Evolutionary conservation across 768 basidiomycete species (phyloP), one percentile per base, ranked within the genome.

Genomic region (Russula olivacea): DNA sequence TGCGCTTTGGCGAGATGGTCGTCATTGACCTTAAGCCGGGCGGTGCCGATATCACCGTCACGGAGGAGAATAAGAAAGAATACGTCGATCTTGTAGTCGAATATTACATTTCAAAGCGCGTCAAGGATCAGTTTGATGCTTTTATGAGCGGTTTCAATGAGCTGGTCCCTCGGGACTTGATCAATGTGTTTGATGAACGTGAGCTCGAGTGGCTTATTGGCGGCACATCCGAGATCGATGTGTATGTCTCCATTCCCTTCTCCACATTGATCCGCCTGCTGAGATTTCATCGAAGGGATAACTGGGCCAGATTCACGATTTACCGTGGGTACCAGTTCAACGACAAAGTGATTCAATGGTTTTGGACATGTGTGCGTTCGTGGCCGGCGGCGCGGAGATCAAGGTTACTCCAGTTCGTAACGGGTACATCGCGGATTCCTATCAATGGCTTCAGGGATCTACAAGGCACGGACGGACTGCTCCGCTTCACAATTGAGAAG

Each of bases 141-240:
- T 98, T 99, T 81, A 96, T 98, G 93, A 91, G 89, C n/a, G 97
- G 97, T 52, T 98, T 98, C 83, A 97, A 93, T 79, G 97, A 99
- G 77, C 83, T 99, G 58, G 98, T 99, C 65, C 97, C 97, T 14
- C 93, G 95, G 74, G 97, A 99, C 66, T 81, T 99, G 38, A 86
- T 99, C 76, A 98, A 95, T 63, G 97, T 99, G 55, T 99, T 99
- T 69, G 97, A 99, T 71, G 97, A 99, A 77, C 85, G 97, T 57
- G 97, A 99, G 72, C 82, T 99, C 14, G 96, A 98, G 76, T 78
- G 98, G 55, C 82, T 99, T 59, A 98, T 99, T 67, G 97, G 97
- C 71, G 97, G 97, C 69, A 98, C 98, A 93, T 97, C 95, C 51
- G 32, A 99, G 77, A 98, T 98, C 69, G 96, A 99, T 71, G 94